These are phyloP conservation scores for Chenopodium formosanum DNA, from an alignment of 148 eudicot species.

Conservation along the genomic window DNA sequence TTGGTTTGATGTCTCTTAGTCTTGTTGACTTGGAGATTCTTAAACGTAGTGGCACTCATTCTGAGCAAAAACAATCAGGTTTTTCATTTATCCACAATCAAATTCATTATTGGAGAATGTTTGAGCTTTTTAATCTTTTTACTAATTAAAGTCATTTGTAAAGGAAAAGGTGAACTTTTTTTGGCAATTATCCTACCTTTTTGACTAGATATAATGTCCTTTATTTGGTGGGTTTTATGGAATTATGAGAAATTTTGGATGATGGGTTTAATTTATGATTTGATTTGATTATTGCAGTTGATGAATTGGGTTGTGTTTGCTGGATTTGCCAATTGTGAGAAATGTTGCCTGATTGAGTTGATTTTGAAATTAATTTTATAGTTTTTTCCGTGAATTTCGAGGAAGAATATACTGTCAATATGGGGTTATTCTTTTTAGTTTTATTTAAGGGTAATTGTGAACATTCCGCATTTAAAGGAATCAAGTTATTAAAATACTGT, in stretches of 20 bases:
- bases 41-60: slow-evolving; percentile 67
- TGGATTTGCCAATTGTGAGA: background rate
- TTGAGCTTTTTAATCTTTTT: too few species aligned
- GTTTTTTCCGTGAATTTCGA: background rate
- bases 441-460: background rate
- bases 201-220: background rate
- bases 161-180: too few species aligned
- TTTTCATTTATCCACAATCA: background rate
- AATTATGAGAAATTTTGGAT: background rate
- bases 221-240: background rate
- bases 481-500: background rate
- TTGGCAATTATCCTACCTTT: background rate
- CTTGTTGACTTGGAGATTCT: slow-evolving; percentile 95
- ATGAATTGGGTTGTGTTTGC: background rate
- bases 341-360: background rate
- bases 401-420: background rate
- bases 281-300: background rate
- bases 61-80: slow-evolving; percentile 87
- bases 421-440: too few species aligned
- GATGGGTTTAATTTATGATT: background rate
- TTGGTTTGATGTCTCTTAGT: slow-evolving; percentile 88
- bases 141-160: background rate
- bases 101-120: background rate
- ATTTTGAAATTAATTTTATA: background rate
- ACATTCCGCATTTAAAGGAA: background rate